phyloP scores from a whole-genome alignment of 176 grass and related monocot genomes.

The Phyllostachys edulis region DNA sequence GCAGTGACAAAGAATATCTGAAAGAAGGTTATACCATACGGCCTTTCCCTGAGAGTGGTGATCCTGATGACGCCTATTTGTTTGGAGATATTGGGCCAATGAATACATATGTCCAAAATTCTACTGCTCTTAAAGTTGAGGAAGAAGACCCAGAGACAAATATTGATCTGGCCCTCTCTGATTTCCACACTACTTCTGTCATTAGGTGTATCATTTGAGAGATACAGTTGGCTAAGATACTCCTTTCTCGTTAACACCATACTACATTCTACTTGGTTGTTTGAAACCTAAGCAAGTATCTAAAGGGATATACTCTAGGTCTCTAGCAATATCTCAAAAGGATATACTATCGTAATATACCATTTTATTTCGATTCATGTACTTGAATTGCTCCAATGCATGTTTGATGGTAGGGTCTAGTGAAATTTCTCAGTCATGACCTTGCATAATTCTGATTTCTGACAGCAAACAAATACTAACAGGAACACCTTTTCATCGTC shows the following conservation, averaged over 20 bases:
- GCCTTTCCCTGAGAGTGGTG: slow-evolving; percentile 48
- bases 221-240: slow-evolving; percentile 12
- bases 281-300: slow-evolving; percentile 5
- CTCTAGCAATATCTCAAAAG: background rate
- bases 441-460: slow-evolving; percentile 10
- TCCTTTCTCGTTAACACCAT: background rate
- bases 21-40: slow-evolving; percentile 47
- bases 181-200: slow-evolving; percentile 87
- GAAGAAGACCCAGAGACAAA: slow-evolving; percentile 59
- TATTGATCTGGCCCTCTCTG: slow-evolving; percentile 55
- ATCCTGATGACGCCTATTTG: slow-evolving; percentile 46
- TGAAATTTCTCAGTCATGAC: slow-evolving; percentile 9
- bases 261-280: slow-evolving; percentile 7
- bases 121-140: slow-evolving; percentile 36
- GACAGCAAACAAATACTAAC: slow-evolving; percentile 27
- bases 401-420: slow-evolving; percentile 25
- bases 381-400: slow-evolving; percentile 31
- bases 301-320: slow-evolving; percentile 29
- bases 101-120: slow-evolving; percentile 38
- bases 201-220: slow-evolving; percentile 61
- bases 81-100: slow-evolving; percentile 41
- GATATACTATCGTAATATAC: background rate
- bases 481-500: slow-evolving; percentile 99
- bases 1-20: slow-evolving; percentile 36
- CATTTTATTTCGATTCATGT: slow-evolving; percentile 8